Evolutionary conservation across 176 grass and related monocot genomes (phyloP).

Genomic region (Eragrostis nindensis): DNA sequence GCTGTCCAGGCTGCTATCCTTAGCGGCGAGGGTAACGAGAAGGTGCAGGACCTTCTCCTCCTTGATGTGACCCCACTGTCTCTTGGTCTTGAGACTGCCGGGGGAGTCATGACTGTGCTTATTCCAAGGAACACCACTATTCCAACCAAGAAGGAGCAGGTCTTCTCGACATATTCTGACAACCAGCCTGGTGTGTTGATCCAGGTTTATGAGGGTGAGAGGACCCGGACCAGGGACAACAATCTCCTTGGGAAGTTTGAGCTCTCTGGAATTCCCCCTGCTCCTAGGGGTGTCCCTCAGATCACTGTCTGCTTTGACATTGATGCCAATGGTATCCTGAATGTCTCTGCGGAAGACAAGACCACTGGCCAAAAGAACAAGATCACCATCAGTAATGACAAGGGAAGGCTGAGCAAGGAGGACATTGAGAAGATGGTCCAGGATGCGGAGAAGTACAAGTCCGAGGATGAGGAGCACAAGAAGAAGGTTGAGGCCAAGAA

Average conservation of each 20-base stretch:
- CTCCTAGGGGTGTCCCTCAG: conserved; percentile 62
- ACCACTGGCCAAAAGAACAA: conserved; percentile 64
- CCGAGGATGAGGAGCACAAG: conserved; percentile 60
- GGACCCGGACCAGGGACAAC: conserved; percentile 62
- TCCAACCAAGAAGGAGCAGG: conserved; percentile 66
- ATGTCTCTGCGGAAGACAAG: conserved; percentile 61
- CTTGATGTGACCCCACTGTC: conserved; percentile 59
- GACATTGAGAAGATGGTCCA: conserved; percentile 74
- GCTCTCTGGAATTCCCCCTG: conserved; percentile 59
- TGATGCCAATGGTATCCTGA: conserved; percentile 59
- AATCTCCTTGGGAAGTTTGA: conserved; percentile 65
- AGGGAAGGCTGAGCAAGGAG: conserved; percentile 61
- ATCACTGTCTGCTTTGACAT: conserved; percentile 66
- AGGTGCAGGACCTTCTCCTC: conserved; percentile 64
- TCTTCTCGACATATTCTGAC: conserved; percentile 63
- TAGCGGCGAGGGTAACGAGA: conserved; percentile 60
- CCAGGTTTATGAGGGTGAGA: conserved; percentile 63
- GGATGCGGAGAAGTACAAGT: conserved; percentile 61
- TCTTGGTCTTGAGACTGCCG: conserved; percentile 64
- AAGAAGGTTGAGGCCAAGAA: conserved; percentile 59
- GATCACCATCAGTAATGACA: conserved; percentile 63
- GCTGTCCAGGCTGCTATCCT: conserved; percentile 62
- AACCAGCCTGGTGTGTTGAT: conserved; percentile 69
- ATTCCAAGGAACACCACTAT: conserved; percentile 65
- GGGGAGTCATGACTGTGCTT: conserved; percentile 62